These are phyloP conservation scores for Leucogyrophana mollusca DNA, from an alignment of 768 basidiomycete species.

Conservation along the genomic window DNA sequence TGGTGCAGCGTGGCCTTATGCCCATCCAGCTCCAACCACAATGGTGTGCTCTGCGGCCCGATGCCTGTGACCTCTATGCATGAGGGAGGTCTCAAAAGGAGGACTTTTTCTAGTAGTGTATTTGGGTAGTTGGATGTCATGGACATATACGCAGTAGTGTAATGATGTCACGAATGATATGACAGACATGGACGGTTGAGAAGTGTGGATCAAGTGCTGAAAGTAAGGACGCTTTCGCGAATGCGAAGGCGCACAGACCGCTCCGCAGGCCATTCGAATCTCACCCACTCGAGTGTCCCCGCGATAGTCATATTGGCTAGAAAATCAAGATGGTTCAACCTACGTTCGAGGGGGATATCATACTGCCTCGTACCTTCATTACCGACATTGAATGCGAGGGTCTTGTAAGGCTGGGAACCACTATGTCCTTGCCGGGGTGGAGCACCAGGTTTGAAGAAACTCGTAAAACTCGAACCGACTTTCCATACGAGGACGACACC, in stretches of 20 bases:
- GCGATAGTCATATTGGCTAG: conserved; percentile 57
- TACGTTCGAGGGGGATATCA: background rate
- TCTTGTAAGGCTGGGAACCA: conserved; percentile 87
- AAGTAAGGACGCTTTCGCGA: conserved; percentile 78
- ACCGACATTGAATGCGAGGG: conserved; percentile 80
- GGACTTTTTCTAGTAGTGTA: background rate
- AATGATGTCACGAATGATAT: background rate
- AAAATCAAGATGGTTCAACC: conserved; percentile 1
- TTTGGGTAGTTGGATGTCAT: background rate
- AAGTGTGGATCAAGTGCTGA: conserved; percentile 58
- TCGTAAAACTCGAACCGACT: conserved; percentile 85
- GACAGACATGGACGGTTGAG: background rate
- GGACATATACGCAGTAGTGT: background rate
- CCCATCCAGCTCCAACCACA: conserved; percentile 55
- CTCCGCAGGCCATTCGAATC: conserved; percentile 83
- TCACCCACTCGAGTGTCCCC: conserved; percentile 68
- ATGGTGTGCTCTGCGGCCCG: conserved; percentile 54
- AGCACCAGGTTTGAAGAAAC: conserved; percentile 87
- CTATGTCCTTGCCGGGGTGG: conserved; percentile 87
- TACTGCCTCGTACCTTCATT: conserved; percentile 63
- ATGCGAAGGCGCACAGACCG: conserved; percentile 83
- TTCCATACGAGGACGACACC: conserved; percentile 91
- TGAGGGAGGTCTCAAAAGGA: conserved; percentile 7
- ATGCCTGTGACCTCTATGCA: conserved; percentile 37
- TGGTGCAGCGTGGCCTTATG: conserved; percentile 46